These are phyloP conservation scores for Thalassiosira delicatula DNA, from an alignment of 352 stramenopile species.

Conservation along the genomic window DNA sequence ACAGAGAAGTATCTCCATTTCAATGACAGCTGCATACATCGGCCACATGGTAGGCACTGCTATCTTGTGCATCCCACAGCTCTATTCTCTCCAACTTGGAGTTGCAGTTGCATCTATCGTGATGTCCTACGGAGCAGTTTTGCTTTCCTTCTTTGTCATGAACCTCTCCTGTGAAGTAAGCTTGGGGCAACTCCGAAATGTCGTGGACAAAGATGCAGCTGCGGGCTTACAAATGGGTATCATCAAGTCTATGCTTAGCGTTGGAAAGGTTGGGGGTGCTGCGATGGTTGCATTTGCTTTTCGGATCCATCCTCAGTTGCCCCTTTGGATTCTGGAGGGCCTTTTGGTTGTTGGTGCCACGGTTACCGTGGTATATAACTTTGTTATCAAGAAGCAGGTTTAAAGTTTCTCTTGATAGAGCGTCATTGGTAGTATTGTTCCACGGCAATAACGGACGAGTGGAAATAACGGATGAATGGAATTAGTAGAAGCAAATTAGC, in stretches of 20 bases:
- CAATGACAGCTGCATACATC: background rate
- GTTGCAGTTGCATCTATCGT: background rate
- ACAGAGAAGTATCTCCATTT: background rate
- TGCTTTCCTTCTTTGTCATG: conserved; percentile 8
- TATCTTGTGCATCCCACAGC: background rate
- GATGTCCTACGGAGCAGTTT: background rate
- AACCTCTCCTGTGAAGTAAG: conserved; percentile 16
- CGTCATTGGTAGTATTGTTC: too few relatives aligned
- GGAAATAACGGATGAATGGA: too few relatives aligned
- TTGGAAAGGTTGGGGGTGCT: conserved; percentile 45
- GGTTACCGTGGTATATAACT: too few relatives aligned
- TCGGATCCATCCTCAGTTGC: conserved; percentile 22
- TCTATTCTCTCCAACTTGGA: background rate
- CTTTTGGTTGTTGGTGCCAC: background rate
- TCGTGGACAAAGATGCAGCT: background rate
- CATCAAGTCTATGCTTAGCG: conserved; percentile 13
- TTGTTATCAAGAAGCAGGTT: too few relatives aligned
- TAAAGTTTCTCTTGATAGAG: too few relatives aligned
- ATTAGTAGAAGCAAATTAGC: too few relatives aligned
- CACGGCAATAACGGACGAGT: too few relatives aligned
- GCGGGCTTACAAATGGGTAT: background rate
- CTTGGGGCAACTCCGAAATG: background rate
- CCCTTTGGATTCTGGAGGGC: conserved; percentile 7
- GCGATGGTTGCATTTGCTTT: conserved; percentile 50
- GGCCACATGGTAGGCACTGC: background rate